phyloP scores from a whole-genome alignment of 202 grass and related monocot species.

The Cymbopogon flexuosus region DNA sequence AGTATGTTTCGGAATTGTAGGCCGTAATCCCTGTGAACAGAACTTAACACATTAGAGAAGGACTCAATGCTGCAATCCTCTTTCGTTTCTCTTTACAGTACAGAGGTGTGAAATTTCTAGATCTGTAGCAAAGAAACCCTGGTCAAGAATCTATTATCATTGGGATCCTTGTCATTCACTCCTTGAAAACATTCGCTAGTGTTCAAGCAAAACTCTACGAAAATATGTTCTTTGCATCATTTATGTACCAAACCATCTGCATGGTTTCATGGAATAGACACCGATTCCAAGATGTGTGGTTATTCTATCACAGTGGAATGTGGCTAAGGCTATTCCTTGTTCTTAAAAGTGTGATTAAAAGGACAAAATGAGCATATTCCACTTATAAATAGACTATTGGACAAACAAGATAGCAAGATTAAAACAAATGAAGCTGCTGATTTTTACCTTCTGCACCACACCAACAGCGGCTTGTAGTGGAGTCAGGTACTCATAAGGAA shows the following conservation, averaged over 20 bases:
- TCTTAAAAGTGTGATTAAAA: not conserved
- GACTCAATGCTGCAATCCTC: not conserved
- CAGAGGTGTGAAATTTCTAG: not conserved
- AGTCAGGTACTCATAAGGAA: conserved; percentile 92
- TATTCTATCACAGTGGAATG: not conserved
- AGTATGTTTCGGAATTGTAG: conserved; percentile 76
- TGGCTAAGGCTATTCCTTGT: not conserved
- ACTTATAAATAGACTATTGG: conserved; percentile 12
- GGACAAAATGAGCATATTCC: not conserved
- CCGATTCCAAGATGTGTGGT: not conserved
- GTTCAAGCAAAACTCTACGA: not conserved
- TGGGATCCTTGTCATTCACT: not conserved
- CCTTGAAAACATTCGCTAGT: not conserved
- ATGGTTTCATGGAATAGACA: conserved; percentile 12
- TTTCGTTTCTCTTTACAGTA: not conserved
- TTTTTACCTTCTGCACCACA: conserved; percentile 93
- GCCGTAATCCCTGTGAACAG: conserved; percentile 62
- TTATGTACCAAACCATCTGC: conserved; percentile 7
- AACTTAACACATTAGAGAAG: not conserved
- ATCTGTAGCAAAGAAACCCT: not conserved
- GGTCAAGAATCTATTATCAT: not conserved
- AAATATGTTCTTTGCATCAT: not conserved
- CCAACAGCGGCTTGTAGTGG: conserved; percentile 96
- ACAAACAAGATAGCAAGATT: not conserved
- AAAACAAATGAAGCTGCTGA: not conserved